These are phyloP conservation scores for Crotalaria pallida DNA, from an alignment of 306 rosid species.

Conservation along the genomic window DNA sequence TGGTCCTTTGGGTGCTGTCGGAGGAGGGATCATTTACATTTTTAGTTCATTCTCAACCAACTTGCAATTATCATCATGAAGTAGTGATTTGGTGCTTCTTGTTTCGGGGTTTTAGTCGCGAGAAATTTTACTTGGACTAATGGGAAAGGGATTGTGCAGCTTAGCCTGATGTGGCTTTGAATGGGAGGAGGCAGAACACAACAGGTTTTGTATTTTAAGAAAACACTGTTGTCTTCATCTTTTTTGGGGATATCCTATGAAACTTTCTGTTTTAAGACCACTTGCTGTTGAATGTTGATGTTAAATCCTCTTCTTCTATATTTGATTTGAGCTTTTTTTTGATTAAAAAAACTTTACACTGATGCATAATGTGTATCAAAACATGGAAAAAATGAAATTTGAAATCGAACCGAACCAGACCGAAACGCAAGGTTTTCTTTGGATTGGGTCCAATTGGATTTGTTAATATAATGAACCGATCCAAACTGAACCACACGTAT, in stretches of 20 bases:
- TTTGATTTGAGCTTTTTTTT: slow-evolving; percentile 1
- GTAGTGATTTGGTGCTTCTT: slow-evolving; percentile 27
- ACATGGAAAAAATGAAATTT: too few relatives aligned
- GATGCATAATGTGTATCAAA: too few relatives aligned
- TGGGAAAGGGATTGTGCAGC: slow-evolving; percentile 38
- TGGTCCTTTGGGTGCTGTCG: too few relatives aligned
- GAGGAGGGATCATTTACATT: slow-evolving; percentile 15
- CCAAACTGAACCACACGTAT: too few relatives aligned
- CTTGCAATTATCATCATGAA: slow-evolving; percentile 12
- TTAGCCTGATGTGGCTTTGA: slow-evolving; percentile 33
- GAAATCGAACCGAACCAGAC: too few relatives aligned
- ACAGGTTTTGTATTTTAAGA: slow-evolving; percentile 27
- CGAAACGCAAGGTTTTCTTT: too few relatives aligned
- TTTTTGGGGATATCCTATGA: background rate
- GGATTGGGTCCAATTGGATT: too few relatives aligned
- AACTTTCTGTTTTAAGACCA: slow-evolving; percentile 1
- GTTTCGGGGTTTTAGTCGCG: slow-evolving; percentile 9
- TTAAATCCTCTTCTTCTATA: background rate
- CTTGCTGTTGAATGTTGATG: background rate
- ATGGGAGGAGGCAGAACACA: slow-evolving; percentile 33
- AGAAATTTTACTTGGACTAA: slow-evolving; percentile 40
- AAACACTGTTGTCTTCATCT: background rate
- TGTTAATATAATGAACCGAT: too few relatives aligned
- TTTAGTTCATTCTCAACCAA: background rate
- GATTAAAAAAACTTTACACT: too few relatives aligned